Evolutionary conservation across 805 yeast species (phyloP), one percentile per base, ranked within the genome.

Genomic region (Alloascoidea hylecoeti): DNA sequence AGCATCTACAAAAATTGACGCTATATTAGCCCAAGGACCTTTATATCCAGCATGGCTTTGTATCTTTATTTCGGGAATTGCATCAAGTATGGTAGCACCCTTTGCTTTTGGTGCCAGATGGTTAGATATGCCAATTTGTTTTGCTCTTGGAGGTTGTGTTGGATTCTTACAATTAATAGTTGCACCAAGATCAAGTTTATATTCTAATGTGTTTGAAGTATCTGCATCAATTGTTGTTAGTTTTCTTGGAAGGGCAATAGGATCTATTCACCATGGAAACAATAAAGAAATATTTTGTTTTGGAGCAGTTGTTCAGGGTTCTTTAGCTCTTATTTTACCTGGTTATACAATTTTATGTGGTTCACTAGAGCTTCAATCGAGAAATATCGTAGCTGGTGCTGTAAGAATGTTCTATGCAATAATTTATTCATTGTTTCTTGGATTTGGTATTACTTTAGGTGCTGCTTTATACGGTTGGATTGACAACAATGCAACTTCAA

Each of bases 321-420:
- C 95, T 0, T 55, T 89, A 37, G 95, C 96, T 0, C 64, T 89
- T 49, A 89, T 89, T 53, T 67, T 89, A 38, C 97, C 97, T 0
- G 97, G 97, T 0, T 89, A 88, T 52, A 85, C 88, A 44, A 86
- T 89, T 56, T 59, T 89, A 16, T 81, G 94, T 60, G 97, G 97
- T 2, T 82, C 96, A 0, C 59, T 89, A 40, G 97, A 89, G 50
- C 60, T 89, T 34, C 97, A 89, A 58, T 78, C 94, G 12, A 68
- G 89, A 51, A 89, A 84, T 48, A 53, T 89, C 36, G 95, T 89
- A 17, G 94, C 96, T 0, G 97, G 97, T 0, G 69, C 95, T 1
- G 96, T 89, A 37, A 66, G 97, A 54, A 89, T 89, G 96, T 88
- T 89, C 53, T 89, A 89, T 56, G 96, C 97, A 5, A 78, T 88